phyloP scores from a whole-genome alignment of 192 early-diverging fungal genomes.

The Lunasporangiospora selenospora region DNA sequence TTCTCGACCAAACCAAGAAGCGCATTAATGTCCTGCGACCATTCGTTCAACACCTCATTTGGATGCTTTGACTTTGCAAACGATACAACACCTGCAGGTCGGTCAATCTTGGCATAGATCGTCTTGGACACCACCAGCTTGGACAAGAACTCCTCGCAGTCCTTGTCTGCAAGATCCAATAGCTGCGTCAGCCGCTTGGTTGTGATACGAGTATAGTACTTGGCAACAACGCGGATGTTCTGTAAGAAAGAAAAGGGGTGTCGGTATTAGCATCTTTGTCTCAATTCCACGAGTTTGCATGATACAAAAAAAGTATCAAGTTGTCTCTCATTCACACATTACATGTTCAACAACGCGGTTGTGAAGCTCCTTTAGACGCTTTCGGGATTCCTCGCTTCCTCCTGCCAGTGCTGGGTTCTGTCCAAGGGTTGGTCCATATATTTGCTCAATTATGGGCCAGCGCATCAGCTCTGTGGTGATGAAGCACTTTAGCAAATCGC shows the following conservation, averaged over 20 bases:
- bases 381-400: slow-evolving; percentile 76
- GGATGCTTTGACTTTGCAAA: slow-evolving; percentile 87
- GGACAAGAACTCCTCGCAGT: slow-evolving; percentile 92
- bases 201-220: slow-evolving; percentile 93
- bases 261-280: neutral
- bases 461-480: slow-evolving; percentile 93
- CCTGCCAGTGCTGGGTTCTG: slow-evolving; percentile 77
- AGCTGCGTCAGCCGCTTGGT: slow-evolving; percentile 88
- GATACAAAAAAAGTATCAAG: neutral
- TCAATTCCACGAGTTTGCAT: no score
- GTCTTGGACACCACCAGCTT: slow-evolving; percentile 94
- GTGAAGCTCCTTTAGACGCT: slow-evolving; percentile 85
- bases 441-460: slow-evolving; percentile 93
- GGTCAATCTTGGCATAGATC: slow-evolving; percentile 95
- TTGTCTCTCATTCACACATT: slow-evolving; percentile 20
- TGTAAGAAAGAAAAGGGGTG: neutral
- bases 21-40: slow-evolving; percentile 89
- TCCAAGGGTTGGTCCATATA: slow-evolving; percentile 82
- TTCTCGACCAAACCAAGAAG: slow-evolving; percentile 94
- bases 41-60: slow-evolving; percentile 92
- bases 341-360: slow-evolving; percentile 97
- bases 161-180: slow-evolving; percentile 84
- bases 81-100: slow-evolving; percentile 87
- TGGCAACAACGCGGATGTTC: slow-evolving; percentile 97
- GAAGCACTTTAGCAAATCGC: slow-evolving; percentile 88